Evolutionary conservation across 2,329 filamentous ascomycete genomes (phyloP).

Genomic region (Mycosphaerella arachidis): DNA sequence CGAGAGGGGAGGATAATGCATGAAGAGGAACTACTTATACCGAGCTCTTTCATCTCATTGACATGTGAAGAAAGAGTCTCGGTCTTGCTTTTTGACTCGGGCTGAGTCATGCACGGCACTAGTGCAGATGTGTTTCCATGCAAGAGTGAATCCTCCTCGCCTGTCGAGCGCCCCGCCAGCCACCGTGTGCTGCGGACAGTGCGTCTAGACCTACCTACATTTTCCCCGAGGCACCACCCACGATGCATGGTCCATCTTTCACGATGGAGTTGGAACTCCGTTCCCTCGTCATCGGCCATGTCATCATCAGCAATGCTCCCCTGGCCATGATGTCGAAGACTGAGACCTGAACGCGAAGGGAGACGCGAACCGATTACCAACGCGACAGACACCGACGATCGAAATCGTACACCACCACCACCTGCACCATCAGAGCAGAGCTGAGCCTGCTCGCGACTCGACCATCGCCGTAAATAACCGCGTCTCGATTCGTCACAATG

Average conservation of each 20-base stretch:
- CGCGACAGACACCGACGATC: no score
- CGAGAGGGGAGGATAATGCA: no score
- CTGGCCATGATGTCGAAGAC: background rate
- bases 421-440: no score
- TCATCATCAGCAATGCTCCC: background rate
- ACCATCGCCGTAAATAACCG: no score
- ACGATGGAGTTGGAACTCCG: background rate
- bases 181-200: background rate
- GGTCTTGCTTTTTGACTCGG: background rate
- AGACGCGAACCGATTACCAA: background rate
- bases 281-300: background rate
- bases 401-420: no score
- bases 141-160: background rate
- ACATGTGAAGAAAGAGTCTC: no score
- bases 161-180: background rate
- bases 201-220: background rate
- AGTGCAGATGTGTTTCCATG: background rate
- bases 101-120: background rate
- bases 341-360: background rate
- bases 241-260: background rate
- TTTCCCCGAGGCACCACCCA: background rate
- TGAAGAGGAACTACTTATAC: no score
- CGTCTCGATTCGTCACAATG: background rate
- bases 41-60: no score
- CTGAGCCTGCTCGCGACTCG: no score